Conservation (phyloP, 2,329 filamentous ascomycete species). For the Aspergillus fumigatiaffinis region DNA sequence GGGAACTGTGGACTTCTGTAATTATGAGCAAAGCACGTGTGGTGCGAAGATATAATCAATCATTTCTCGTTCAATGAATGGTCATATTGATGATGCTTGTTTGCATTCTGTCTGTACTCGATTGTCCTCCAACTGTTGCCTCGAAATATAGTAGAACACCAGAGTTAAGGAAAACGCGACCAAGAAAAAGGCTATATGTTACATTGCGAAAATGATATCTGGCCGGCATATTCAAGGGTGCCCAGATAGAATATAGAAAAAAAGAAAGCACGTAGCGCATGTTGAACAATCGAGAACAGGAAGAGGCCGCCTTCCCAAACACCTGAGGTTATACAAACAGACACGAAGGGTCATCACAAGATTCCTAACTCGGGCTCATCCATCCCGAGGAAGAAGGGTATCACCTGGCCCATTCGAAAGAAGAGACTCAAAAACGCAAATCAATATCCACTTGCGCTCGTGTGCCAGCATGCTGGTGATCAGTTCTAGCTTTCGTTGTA, state of each 20-base stretch:
- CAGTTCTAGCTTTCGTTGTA: slow-evolving; percentile 46
- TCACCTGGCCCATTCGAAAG: slow-evolving; percentile 17
- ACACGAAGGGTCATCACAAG: slow-evolving; percentile 17
- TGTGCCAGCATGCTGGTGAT: slow-evolving; percentile 2
- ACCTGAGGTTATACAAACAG: slow-evolving; percentile 16
- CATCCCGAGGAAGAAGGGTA: slow-evolving; percentile 20
- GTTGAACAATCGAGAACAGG: slow-evolving; percentile 1
- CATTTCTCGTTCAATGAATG: neutral
- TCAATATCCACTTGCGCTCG: neutral
- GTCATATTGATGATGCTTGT: neutral
- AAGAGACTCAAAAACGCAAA: neutral
- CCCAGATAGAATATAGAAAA: slow-evolving; percentile 1
- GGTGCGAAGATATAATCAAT: neutral
- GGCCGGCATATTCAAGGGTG: slow-evolving; percentile 2
- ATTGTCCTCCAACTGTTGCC: neutral
- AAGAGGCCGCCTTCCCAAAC: slow-evolving; percentile 8
- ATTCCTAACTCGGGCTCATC: slow-evolving; percentile 13
- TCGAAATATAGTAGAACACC: neutral
- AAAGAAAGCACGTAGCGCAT: neutral
- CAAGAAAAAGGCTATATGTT: slow-evolving; percentile 15
- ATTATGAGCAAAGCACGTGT: neutral
- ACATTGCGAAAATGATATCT: slow-evolving; percentile 10
- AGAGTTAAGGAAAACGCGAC: neutral
- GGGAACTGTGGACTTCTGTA: neutral
- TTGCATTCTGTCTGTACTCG: neutral